Conservation (phyloP, 176 grass and related monocot genomes). For the Raddia guianensis region DNA sequence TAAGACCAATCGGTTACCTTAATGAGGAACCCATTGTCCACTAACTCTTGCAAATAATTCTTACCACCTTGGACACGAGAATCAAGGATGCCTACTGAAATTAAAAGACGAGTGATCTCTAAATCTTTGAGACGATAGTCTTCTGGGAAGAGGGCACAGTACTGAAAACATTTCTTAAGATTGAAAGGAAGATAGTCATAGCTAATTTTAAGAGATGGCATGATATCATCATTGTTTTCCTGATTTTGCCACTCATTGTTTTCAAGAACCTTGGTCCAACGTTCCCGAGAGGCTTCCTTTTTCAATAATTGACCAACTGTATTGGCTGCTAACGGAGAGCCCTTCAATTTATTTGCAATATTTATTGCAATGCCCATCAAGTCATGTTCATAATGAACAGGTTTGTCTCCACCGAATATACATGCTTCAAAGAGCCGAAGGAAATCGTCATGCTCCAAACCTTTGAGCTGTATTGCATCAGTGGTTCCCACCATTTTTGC, state of each 20-base stretch:
- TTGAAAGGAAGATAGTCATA: constrained; percentile 38
- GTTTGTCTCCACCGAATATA: not conserved
- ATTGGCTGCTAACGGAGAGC: constrained; percentile 26
- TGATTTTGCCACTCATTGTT: constrained; percentile 15
- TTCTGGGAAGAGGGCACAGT: constrained; percentile 26
- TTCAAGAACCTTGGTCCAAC: constrained; percentile 11
- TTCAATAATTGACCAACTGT: not conserved
- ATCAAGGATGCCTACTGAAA: not conserved
- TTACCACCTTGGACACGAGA: not conserved
- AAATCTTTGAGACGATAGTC: not conserved
- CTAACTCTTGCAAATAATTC: not conserved
- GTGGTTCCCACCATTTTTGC: not conserved
- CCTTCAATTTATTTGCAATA: constrained; percentile 2
- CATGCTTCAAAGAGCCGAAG: constrained; percentile 26
- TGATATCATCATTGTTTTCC: not conserved
- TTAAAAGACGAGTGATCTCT: not conserved
- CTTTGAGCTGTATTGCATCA: not conserved
- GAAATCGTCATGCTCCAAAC: constrained; percentile 18
- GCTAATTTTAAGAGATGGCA: constrained; percentile 30
- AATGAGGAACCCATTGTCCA: not conserved
- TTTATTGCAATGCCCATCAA: not conserved
- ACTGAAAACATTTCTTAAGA: constrained; percentile 29
- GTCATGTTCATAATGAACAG: not conserved
- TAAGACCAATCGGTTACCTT: too few species aligned
- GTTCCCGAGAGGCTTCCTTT: not conserved